Base-by-base conservation (phyloP, 495 filamentous ascomycete species). In the Penicillium cosmopolitanum region DNA sequence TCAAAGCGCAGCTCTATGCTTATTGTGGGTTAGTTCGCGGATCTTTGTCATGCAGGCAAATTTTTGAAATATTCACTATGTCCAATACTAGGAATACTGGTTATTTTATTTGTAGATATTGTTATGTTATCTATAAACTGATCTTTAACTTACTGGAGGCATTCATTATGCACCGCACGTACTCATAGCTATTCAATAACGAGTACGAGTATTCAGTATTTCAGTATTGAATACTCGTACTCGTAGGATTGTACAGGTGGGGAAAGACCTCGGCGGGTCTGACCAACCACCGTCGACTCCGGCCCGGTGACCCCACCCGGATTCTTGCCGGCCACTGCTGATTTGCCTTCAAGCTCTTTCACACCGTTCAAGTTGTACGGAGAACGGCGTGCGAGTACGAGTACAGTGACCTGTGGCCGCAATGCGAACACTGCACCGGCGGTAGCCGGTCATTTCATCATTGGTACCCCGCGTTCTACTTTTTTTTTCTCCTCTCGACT, bases 371-470 rank as follows among this genome's bases (percentile, higher is more conserved):
- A 31, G 28, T 31, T 31, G 28, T 31, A 31, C 28, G 28, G 28
- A 31, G 28, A 31, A 31, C 28, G 23, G 23, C 23, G 28, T 31
- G 8, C 28, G 23, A 23, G 23, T 23, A 23, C 28, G 23, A 23
- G 23, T 23, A 23, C 28, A 31, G 1, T 31, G 28, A 31, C 28
- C 5, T 31, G 28, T 9, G 28, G 28, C 28, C 28, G 28, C 28
- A 31, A 23, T 23, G 23, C 23, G 28, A 31, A 19, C 9, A 21
- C 21, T 28, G 23, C 5, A 50, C 66, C 66, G 66, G 63, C 60
- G 51, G 19, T 68, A 68, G 66, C 66, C 66, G 66, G 63, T 62
- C 52, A 51, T 66, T 70, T 50, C 61, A 64, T 64, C 61, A 65
- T 60, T 35, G 46, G 25, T 56, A 56, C 66, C 66, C 66, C 66